A percentile compares a stretch with the other conserved stretches of the same genome.
Evolutionary conservation across 495 filamentous ascomycete genomes (phyloP).

Genomic region (Annulohypoxylon maeteangense): DNA sequence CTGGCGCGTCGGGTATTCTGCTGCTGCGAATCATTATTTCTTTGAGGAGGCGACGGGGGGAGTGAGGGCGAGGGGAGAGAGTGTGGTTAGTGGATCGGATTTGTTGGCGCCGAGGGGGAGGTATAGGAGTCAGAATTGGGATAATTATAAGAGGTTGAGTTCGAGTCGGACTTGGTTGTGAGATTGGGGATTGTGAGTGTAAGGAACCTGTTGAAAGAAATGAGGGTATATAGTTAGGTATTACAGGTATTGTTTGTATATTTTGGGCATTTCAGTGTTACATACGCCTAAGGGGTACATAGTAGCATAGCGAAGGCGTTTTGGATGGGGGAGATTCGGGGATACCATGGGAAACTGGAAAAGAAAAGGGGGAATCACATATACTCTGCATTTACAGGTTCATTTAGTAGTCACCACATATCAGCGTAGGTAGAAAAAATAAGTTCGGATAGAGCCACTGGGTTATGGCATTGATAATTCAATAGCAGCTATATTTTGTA

Average conservation of each 20-base stretch:
- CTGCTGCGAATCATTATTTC: constrained; percentile 52
- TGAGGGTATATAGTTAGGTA: not conserved
- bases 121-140: constrained; percentile 18
- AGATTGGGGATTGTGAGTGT: not conserved
- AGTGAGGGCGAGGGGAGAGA: not conserved
- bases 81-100: constrained; percentile 35
- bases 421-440: not conserved
- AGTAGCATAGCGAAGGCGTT: constrained; percentile 36
- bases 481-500: constrained; percentile 2
- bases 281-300: too few species aligned
- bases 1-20: constrained; percentile 66
- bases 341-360: constrained; percentile 13
- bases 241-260: not conserved
- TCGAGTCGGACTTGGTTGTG: constrained; percentile 41
- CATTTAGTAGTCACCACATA: not conserved
- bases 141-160: constrained; percentile 47
- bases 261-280: not conserved
- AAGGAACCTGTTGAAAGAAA: too few species aligned
- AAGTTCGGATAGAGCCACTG: not conserved
- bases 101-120: constrained; percentile 19
- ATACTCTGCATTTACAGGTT: constrained; percentile 4
- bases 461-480: not conserved
- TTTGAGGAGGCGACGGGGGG: constrained; percentile 49
- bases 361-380: not conserved
- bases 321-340: not conserved